Conservation (phyloP, 805 yeast species). For the Ogataea methylovora region DNA sequence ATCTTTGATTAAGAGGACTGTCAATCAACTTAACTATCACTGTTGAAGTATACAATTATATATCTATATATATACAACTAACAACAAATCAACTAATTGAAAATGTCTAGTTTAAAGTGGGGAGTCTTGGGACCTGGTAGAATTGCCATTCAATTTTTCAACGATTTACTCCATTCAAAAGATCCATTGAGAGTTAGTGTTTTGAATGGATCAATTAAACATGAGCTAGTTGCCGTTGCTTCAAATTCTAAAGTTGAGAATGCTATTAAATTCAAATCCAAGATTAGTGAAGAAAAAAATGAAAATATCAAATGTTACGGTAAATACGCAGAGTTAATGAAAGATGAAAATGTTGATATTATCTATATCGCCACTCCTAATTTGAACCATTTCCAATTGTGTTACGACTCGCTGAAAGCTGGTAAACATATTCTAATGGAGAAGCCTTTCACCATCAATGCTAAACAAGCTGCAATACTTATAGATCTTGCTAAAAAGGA, state of each 20-base stretch:
- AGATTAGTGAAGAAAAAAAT: conserved; percentile 7
- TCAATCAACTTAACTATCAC: no score
- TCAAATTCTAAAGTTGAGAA: conserved; percentile 27
- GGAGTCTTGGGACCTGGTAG: conserved; percentile 45
- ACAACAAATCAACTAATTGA: no score
- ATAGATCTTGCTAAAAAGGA: conserved; percentile 34
- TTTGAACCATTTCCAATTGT: conserved; percentile 37
- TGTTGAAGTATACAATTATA: neutral
- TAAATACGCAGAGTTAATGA: conserved; percentile 34
- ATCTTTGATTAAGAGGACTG: no score
- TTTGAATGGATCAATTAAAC: conserved; percentile 17
- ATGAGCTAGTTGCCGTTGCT: conserved; percentile 32
- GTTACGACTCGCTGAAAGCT: conserved; percentile 30
- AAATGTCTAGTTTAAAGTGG: no score
- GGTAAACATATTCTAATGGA: conserved; percentile 46
- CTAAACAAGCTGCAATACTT: conserved; percentile 34
- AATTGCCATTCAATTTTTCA: conserved; percentile 33
- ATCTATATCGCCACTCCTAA: conserved; percentile 52
- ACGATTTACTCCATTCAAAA: conserved; percentile 25
- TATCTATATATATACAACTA: neutral
- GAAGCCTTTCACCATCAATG: conserved; percentile 46
- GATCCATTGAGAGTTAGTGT: conserved; percentile 11
- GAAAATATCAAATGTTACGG: conserved; percentile 9
- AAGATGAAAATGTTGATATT: conserved; percentile 34
- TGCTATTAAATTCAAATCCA: conserved; percentile 5